A percentile compares a stretch with the other conserved stretches of the same genome.
Evolutionary conservation across 148 eudicot species (phyloP).

Genomic region (Vaccinium vitisidaea): DNA sequence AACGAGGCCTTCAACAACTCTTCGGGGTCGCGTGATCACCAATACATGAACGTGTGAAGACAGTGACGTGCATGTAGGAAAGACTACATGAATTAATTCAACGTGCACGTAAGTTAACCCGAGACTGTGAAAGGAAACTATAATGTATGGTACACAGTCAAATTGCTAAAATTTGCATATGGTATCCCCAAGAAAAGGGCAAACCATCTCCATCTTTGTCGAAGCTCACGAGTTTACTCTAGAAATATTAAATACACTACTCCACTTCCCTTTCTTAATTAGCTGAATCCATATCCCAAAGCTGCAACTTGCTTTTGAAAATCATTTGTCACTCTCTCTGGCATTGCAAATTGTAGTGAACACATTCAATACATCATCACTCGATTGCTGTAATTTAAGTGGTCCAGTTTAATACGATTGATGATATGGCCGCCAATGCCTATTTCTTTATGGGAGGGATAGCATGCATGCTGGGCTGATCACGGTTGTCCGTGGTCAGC

Average conservation of each 20-base stretch:
- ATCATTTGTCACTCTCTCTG: background rate
- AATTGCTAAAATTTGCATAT: background rate
- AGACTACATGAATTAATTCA: background rate
- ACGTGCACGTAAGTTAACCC: background rate
- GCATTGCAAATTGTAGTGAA: background rate
- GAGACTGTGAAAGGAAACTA: background rate
- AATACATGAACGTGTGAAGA: no score
- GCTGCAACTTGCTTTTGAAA: background rate
- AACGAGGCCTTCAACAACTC: background rate
- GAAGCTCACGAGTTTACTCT: background rate
- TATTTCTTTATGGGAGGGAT: background rate
- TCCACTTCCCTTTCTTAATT: background rate
- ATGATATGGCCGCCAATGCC: background rate
- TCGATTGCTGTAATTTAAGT: background rate
- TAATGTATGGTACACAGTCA: background rate
- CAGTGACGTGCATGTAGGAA: background rate
- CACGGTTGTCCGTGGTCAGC: no score
- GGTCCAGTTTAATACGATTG: background rate
- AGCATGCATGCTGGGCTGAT: no score
- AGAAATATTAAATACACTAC: background rate
- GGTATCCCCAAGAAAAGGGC: conserved; percentile 6
- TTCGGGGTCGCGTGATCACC: background rate
- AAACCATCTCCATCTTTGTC: background rate
- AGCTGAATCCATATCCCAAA: background rate
- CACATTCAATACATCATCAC: background rate